Conservation (phyloP, 2,329 filamentous ascomycete genomes). For the Trichoderma guizhouense region DNA sequence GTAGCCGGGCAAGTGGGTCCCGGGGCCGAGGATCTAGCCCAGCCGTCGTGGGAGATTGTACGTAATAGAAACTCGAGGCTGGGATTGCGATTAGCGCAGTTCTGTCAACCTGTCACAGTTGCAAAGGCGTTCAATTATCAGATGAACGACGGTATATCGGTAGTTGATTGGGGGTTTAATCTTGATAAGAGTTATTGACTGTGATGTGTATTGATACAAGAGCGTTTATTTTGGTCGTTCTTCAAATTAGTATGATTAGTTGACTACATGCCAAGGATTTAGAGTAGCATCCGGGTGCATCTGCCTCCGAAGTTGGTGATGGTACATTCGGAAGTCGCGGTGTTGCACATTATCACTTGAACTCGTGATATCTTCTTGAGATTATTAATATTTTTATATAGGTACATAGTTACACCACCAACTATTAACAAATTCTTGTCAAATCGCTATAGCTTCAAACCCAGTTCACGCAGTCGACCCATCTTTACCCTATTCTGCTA, state of each 20-base stretch:
- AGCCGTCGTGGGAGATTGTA: constrained; percentile 2
- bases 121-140: not conserved
- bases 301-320: not conserved
- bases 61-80: not conserved
- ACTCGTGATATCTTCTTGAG: not conserved
- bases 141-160: not conserved
- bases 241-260: not conserved
- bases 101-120: not conserved
- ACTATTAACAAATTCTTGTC: not conserved
- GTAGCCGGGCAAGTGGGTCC: not conserved
- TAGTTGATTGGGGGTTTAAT: not conserved
- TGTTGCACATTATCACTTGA: not conserved
- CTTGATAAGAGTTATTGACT: not conserved
- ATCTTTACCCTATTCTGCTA: not conserved
- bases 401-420: not conserved
- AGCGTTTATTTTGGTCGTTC: not conserved
- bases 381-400: not conserved
- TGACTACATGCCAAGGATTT: too few species aligned
- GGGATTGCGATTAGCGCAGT: not conserved
- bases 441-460: not conserved
- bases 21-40: not conserved
- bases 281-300: too few species aligned
- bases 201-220: not conserved
- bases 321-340: not conserved
- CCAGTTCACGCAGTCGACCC: not conserved